Evolutionary conservation across 768 basidiomycete genomes (phyloP), one percentile per base, ranked within the genome.

Genomic region (Mrakia gelida): DNA sequence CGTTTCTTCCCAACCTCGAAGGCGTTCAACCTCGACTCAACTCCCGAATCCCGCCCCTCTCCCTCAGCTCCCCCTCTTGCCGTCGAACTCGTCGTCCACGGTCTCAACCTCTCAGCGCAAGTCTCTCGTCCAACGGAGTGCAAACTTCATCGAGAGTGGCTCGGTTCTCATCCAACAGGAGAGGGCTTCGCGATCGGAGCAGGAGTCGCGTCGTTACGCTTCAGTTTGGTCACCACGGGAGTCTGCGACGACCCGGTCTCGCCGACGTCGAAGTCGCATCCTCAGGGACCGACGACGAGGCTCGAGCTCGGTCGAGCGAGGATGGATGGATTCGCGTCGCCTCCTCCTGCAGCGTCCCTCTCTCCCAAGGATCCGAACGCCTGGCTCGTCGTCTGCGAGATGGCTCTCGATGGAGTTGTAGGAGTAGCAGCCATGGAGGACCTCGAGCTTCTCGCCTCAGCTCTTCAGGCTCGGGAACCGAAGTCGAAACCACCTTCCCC

Each of bases 111-210:
- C 16, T 34, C 45, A 9, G 75, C 62, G 21, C 62, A 43, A 8
- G 18, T 52, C 21, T 75, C 75, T 18, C 45, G n/a, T 23, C 45
- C 75, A 0, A 26, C 52, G 41, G 23, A 52, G 18, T 49, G 43
- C 45, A 28, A 21, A 11, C 45, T 65, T 15, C 75, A 75, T 43
- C 75, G 65, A n/a, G 62, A 75, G 1, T 75, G 75, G 75, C 63
- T 75, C 8, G 75, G 75, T 1, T 49, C n/a, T 28, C 16, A 63
- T 10, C 43, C 30, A 23, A 21, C 26, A 15, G 32, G 45, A 16
- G 49, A 43, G 15, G 75, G 43, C 5, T 65, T 49, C 63, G 34
- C 49, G 15, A 32, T 75, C 49, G n/a, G 49, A 15, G 75, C 75
- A 41, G 23, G 65, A 18, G 30, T 65, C 11, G 63, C 32, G 45